Evolutionary conservation across 2,329 filamentous ascomycete species (phyloP), one percentile per base, ranked within the genome.

Genomic region (Periconia digitata): DNA sequence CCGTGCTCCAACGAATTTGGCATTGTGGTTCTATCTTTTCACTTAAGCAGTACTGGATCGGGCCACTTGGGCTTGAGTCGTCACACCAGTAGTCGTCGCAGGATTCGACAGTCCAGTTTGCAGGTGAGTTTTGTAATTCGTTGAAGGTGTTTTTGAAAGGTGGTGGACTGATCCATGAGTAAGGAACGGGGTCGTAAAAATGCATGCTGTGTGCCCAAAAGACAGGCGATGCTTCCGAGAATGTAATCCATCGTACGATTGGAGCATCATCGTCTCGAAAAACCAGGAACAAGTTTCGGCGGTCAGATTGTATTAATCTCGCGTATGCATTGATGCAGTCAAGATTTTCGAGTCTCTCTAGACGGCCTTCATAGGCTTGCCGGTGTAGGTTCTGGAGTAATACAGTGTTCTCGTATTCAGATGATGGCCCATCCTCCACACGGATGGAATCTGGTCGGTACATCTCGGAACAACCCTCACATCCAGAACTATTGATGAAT

Each of bases 311-410:
- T 6, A 53, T 47, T 16, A 41, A 22, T 17, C 50, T 12, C 2
- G 53, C 46, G 32, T 62, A 62, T 21, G 32, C 38, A 16, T 50
- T 34, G 18, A 60, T 56, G 32, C 59, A 62, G 8, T 54, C 55
- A 2, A 27, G 1, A 20, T 51, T 53, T n/a, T 47, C 29, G 1
- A 55, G 42, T 8, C 46, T 42, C 4, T 57, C 50, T 8, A 57
- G 44, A 3, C 6, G 36, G 13, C 27, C 40, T 20, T 36, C 38
- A 32, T 20, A 41, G 17, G 41, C 44, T 35, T 47, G 38, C 27
- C n/a, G 27, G 4, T 15, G 27, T 15, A 32, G n/a, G 4, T 32
- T 15, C 27, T 23, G 24, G 6, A 27, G 13, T 27, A 27, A 27
- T 27, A 27, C 24, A 6, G 7, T 27, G 24, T 27, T 6, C 22